Conservation (phyloP, 352 stramenopile genomes). For the Blastocystis sp. region DNA sequence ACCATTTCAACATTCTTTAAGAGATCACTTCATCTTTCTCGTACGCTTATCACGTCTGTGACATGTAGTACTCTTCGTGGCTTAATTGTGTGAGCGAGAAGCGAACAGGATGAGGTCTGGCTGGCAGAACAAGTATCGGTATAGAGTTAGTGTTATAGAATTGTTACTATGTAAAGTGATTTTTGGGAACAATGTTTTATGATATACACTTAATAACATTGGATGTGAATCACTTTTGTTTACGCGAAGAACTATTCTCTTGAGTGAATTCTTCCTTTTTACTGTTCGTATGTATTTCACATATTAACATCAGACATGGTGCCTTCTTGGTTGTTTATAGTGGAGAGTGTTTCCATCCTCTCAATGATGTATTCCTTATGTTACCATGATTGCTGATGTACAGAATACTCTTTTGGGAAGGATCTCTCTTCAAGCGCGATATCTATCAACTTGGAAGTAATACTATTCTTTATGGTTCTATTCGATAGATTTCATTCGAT, state of each 20-base stretch:
- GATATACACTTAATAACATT: too few relatives aligned
- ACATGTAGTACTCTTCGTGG: background rate
- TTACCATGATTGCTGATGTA: background rate
- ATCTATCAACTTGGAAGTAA: background rate
- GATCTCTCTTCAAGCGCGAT: slow-evolving; percentile 6
- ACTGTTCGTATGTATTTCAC: background rate
- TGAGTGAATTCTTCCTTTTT: background rate
- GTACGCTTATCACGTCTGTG: background rate
- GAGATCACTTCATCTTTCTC: background rate
- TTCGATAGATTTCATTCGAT: background rate
- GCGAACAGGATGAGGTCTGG: background rate
- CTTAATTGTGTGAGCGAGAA: background rate
- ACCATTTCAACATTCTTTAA: background rate
- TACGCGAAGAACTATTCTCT: too few relatives aligned
- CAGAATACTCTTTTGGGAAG: background rate
- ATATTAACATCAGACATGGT: too few relatives aligned
- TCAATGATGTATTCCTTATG: background rate
- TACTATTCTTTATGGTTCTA: background rate
- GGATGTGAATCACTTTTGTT: too few relatives aligned
- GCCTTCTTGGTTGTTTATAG: background rate
- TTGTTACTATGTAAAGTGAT: too few relatives aligned
- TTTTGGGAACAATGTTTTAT: too few relatives aligned
- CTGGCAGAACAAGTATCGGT: too few relatives aligned
- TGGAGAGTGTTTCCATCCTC: background rate
- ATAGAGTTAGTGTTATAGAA: too few relatives aligned